Conservation (phyloP, 2,329 filamentous ascomycete genomes). For the Simplicillium sp. region DNA sequence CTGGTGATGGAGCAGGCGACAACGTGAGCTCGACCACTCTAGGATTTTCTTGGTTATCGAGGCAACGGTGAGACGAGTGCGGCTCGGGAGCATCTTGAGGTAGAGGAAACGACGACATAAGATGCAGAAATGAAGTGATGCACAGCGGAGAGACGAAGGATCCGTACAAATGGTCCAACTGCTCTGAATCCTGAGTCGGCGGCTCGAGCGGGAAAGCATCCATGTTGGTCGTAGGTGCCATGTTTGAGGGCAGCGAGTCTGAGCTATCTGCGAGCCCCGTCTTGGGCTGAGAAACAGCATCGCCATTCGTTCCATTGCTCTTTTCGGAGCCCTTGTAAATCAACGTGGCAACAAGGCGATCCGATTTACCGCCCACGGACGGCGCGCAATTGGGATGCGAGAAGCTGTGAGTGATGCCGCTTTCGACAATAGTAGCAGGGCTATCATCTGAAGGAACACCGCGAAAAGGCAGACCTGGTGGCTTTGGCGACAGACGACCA, state of each 20-base stretch:
- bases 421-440: slow-evolving; percentile 52
- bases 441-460: slow-evolving; percentile 51
- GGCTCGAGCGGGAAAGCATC: slow-evolving; percentile 53
- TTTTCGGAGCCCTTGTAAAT: slow-evolving; percentile 45
- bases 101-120: slow-evolving; percentile 54
- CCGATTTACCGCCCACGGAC: slow-evolving; percentile 32
- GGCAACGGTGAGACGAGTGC: slow-evolving; percentile 53
- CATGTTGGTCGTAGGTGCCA: slow-evolving; percentile 49
- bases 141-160: slow-evolving; percentile 57
- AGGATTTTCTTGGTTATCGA: slow-evolving; percentile 51
- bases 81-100: slow-evolving; percentile 40
- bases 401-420: slow-evolving; percentile 51
- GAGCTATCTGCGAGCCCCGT: slow-evolving; percentile 17
- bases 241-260: slow-evolving; percentile 36
- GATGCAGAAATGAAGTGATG: slow-evolving; percentile 55
- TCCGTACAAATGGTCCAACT: slow-evolving; percentile 56
- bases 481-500: slow-evolving; percentile 26
- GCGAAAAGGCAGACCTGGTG: slow-evolving; percentile 39
- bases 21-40: slow-evolving; percentile 58
- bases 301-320: slow-evolving; percentile 18
- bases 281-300: slow-evolving; percentile 19
- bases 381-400: slow-evolving; percentile 56
- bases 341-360: slow-evolving; percentile 51
- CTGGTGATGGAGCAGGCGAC: slow-evolving; percentile 47
- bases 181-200: slow-evolving; percentile 41